Conservation (phyloP, 768 basidiomycete species). For the Rhizopogon sp. region DNA sequence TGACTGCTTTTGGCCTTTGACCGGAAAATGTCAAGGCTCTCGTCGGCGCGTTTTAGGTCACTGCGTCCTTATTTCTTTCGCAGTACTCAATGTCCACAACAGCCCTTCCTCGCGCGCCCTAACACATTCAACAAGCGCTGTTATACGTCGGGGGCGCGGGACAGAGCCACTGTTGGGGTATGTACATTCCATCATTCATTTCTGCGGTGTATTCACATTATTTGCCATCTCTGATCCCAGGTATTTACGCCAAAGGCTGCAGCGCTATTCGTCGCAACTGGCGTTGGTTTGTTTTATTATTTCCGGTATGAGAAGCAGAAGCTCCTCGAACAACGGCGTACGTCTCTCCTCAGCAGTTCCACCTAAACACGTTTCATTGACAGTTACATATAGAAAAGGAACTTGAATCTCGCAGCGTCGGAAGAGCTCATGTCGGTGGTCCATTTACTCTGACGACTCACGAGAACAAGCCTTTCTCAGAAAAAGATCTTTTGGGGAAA, state of each 20-base stretch:
- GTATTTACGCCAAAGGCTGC: conserved; percentile 91
- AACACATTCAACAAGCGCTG: background rate
- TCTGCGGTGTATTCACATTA: background rate
- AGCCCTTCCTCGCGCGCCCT: background rate
- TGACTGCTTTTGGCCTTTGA: background rate
- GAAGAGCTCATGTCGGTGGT: conserved; percentile 87
- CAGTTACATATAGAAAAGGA: conserved; percentile 56
- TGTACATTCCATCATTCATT: conserved; percentile 1
- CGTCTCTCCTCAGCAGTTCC: conserved; percentile 15
- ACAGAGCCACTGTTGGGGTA: conserved; percentile 32
- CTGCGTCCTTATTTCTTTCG: background rate
- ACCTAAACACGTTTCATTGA: background rate
- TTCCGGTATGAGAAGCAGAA: conserved; percentile 84
- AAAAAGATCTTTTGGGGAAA: conserved; percentile 79
- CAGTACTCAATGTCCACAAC: background rate
- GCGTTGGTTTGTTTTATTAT: conserved; percentile 79
- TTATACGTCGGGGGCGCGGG: conserved; percentile 20
- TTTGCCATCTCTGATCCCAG: conserved; percentile 34
- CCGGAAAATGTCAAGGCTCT: background rate
- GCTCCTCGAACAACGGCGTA: conserved; percentile 72
- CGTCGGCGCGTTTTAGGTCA: background rate
- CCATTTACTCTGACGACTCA: conserved; percentile 76
- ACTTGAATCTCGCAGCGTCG: conserved; percentile 65
- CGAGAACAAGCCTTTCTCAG: conserved; percentile 66
- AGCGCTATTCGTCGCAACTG: conserved; percentile 77